phyloP scores from a whole-genome alignment of 805 yeast species.

The Schizosaccharomyces cryophilus region DNA sequence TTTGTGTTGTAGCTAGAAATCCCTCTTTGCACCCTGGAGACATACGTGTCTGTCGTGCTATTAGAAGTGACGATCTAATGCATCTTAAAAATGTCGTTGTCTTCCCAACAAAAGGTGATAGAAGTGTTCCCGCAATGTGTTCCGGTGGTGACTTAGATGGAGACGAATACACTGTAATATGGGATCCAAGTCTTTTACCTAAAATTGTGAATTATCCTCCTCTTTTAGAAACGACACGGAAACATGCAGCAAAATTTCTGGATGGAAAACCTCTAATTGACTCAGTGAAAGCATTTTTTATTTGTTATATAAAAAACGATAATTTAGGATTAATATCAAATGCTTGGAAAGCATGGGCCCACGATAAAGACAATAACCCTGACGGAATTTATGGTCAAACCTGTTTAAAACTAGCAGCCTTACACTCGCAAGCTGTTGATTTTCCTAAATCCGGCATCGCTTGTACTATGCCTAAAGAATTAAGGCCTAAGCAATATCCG shows the following conservation, averaged over 20 bases:
- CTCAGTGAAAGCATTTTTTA: neutral
- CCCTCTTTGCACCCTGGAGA: constrained; percentile 5
- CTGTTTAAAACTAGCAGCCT: neutral
- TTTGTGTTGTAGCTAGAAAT: constrained; percentile 3
- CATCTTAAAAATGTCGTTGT: constrained; percentile 3
- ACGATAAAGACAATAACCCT: neutral
- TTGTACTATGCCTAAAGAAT: neutral
- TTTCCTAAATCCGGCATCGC: neutral
- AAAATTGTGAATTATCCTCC: neutral
- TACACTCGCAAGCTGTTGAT: constrained; percentile 1
- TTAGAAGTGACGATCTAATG: neutral
- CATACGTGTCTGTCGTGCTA: constrained; percentile 3
- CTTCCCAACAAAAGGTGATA: constrained; percentile 3
- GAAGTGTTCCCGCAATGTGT: constrained; percentile 4
- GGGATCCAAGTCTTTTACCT: constrained; percentile 4
- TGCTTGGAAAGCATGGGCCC: neutral
- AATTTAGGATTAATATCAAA: neutral
- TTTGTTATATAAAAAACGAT: neutral
- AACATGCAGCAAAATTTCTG: neutral
- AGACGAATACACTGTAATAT: constrained; percentile 5
- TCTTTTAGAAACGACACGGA: neutral
- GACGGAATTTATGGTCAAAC: neutral
- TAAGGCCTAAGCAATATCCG: neutral
- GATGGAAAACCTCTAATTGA: neutral
- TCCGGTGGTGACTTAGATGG: constrained; percentile 6